These are phyloP conservation scores for Eutrema salsugineum DNA, from an alignment of 441 rosid genomes.

Conservation along the genomic window DNA sequence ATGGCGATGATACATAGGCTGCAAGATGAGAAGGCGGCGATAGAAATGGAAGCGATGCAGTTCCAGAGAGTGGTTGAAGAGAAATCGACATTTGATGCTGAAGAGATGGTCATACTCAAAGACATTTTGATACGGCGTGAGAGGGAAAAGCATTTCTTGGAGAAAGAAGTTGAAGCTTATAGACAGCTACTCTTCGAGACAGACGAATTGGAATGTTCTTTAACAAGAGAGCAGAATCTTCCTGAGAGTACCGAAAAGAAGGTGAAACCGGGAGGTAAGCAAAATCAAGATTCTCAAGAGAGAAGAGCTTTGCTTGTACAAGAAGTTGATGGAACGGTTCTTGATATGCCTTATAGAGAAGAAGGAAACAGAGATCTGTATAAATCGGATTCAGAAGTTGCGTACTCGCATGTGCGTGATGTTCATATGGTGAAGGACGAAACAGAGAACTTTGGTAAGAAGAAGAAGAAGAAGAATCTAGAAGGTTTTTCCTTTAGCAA, in stretches of 20 bases:
- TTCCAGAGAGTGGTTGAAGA: conserved; percentile 76
- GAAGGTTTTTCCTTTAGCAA: conserved; percentile 32
- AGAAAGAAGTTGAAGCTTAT: conserved; percentile 74
- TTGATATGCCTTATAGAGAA: conserved; percentile 22
- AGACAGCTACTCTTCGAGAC: conserved; percentile 40
- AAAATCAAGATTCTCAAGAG: conserved; percentile 29
- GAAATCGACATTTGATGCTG: conserved; percentile 62
- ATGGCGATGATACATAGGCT: conserved; percentile 77
- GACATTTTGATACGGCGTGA: conserved; percentile 81
- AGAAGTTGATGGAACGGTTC: conserved; percentile 32
- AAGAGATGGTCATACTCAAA: conserved; percentile 82
- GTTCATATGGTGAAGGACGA: conserved; percentile 44
- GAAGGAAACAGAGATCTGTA: conserved; percentile 22
- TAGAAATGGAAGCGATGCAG: conserved; percentile 78
- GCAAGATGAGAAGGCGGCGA: conserved; percentile 56
- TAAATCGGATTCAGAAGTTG: conserved; percentile 23
- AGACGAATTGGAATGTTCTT: conserved; percentile 39
- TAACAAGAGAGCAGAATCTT: conserved; percentile 21
- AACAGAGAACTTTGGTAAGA: conserved; percentile 1
- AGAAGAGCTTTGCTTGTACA: conserved; percentile 40
- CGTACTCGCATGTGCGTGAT: conserved; percentile 35
- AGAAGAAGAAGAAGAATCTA: conserved; percentile 14
- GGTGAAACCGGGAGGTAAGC: neutral
- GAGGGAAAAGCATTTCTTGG: conserved; percentile 76
- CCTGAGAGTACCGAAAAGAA: conserved; percentile 10